These are phyloP conservation scores for Epichloe elymi DNA, from an alignment of 2,329 filamentous ascomycete genomes.

Conservation along the genomic window DNA sequence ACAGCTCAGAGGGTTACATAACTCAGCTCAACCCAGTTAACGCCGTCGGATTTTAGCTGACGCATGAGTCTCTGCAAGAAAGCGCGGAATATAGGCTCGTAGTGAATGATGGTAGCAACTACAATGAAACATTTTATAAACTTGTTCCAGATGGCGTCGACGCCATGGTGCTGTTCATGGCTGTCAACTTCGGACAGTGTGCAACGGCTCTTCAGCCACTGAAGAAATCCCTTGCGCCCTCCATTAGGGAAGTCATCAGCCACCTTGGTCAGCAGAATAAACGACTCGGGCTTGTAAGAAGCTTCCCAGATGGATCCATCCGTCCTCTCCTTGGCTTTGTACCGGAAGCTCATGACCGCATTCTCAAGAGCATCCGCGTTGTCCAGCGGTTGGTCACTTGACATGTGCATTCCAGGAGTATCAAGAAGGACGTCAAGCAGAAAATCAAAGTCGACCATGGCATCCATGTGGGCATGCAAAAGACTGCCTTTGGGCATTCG, in stretches of 20 bases:
- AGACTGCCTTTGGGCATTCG: conserved; percentile 81
- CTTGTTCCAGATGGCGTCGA: conserved; percentile 74
- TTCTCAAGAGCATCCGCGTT: conserved; percentile 38
- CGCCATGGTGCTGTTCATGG: conserved; percentile 67
- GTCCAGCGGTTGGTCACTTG: conserved; percentile 42
- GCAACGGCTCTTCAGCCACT: conserved; percentile 63
- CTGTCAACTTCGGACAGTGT: conserved; percentile 61
- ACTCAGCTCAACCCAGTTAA: conserved; percentile 72
- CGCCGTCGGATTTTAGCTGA: conserved; percentile 64
- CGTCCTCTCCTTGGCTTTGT: conserved; percentile 31
- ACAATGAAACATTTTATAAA: conserved; percentile 65
- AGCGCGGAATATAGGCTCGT: conserved; percentile 76
- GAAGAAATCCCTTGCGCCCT: conserved; percentile 57
- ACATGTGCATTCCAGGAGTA: conserved; percentile 63
- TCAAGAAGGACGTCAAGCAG: conserved; percentile 58
- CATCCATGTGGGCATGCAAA: conserved; percentile 78
- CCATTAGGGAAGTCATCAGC: conserved; percentile 61
- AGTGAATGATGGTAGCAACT: conserved; percentile 63
- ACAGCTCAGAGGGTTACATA: conserved; percentile 12
- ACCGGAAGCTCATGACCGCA: conserved; percentile 49
- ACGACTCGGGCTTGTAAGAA: conserved; percentile 45
- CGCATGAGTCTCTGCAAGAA: conserved; percentile 62
- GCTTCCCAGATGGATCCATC: conserved; percentile 50
- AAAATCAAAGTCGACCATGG: conserved; percentile 81
- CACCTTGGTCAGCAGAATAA: conserved; percentile 45